Percentiles rank a stretch among this genome's conserved stretches.
Evolutionary conservation across 768 basidiomycete species (phyloP).

Genomic region (Xanthoconium purpureum): DNA sequence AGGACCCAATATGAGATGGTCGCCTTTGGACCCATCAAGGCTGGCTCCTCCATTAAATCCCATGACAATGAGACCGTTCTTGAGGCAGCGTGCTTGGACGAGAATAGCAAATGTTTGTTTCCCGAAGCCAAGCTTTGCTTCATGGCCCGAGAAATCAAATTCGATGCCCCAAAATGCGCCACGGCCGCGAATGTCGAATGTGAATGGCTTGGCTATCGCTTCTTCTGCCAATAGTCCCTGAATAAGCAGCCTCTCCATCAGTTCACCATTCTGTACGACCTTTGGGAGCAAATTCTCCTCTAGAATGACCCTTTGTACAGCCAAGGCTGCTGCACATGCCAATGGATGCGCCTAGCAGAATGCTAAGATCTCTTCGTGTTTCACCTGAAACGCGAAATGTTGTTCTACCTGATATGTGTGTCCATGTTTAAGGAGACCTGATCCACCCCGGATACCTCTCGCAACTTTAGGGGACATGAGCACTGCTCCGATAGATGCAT

Average conservation of each 20-base stretch:
- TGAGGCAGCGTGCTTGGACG: constrained; percentile 66
- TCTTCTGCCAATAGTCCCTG: constrained; percentile 54
- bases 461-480: constrained; percentile 72
- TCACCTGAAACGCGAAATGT: background rate
- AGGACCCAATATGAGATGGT: constrained; percentile 72
- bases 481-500: constrained; percentile 78
- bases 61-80: constrained; percentile 68
- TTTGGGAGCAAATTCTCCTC: constrained; percentile 70
- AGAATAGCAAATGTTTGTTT: constrained; percentile 60
- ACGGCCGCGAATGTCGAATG: constrained; percentile 79
- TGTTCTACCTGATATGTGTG: constrained; percentile 73
- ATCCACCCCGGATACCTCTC: constrained; percentile 61
- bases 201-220: constrained; percentile 58
- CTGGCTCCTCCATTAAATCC: constrained; percentile 70
- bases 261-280: constrained; percentile 55
- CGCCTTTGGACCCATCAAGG: constrained; percentile 67
- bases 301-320: constrained; percentile 72
- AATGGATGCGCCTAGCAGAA: constrained; percentile 62
- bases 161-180: constrained; percentile 86
- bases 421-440: constrained; percentile 78
- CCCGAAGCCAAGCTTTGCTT: constrained; percentile 48
- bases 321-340: constrained; percentile 75
- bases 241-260: constrained; percentile 55
- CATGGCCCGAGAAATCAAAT: constrained; percentile 59
- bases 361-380: background rate